Conservation (phyloP, 176 grass and related monocot species). For the Lolium perenne region DNA sequence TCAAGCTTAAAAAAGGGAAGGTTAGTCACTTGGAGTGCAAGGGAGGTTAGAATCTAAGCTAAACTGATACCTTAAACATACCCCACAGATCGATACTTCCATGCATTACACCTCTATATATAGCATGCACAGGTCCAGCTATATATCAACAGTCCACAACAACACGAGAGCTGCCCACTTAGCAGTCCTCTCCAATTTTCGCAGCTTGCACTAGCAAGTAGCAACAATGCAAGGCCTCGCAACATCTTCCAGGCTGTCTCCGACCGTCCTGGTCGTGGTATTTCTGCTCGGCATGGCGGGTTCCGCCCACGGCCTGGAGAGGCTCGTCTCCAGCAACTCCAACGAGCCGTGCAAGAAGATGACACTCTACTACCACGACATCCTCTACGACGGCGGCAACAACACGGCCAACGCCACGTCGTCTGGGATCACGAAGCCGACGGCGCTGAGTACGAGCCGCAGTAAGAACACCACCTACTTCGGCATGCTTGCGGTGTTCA, state of each 20-base stretch:
- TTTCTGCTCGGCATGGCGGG: neutral
- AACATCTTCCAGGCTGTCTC: neutral
- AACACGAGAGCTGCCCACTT: neutral
- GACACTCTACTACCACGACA: conserved; percentile 44
- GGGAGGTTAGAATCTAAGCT: neutral
- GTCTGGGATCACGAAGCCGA: neutral
- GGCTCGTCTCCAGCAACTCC: conserved; percentile 11
- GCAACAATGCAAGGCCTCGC: conserved; percentile 12
- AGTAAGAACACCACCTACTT: conserved; percentile 22
- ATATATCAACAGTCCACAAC: neutral
- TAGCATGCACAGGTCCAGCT: neutral
- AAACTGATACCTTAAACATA: neutral
- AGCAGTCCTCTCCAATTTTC: neutral
- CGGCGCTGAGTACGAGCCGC: conserved; percentile 9
- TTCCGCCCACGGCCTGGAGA: neutral
- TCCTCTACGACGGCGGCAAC: conserved; percentile 36
- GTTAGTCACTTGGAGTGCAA: neutral
- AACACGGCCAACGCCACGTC: conserved; percentile 36
- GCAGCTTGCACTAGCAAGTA: neutral
- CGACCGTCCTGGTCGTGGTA: neutral
- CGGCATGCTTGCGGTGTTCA: conserved; percentile 42
- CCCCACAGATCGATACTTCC: neutral
- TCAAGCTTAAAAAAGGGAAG: neutral
- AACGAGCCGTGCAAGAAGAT: conserved; percentile 33
- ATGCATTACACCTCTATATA: neutral